These are phyloP conservation scores for Datura wrightii DNA, from an alignment of 257 asterid species.

Conservation along the genomic window DNA sequence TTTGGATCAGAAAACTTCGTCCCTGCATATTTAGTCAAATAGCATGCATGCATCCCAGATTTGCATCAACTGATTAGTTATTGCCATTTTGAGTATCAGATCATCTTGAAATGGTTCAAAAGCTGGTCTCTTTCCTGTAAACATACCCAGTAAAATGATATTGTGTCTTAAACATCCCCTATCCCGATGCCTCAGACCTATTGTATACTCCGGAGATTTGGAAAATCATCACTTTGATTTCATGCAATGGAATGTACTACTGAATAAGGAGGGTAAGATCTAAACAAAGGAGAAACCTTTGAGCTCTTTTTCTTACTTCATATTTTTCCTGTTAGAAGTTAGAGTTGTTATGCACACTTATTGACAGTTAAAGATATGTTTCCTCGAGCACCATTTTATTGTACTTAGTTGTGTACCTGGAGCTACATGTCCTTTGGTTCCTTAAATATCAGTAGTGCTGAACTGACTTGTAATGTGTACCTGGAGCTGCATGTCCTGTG, in stretches of 20 bases:
- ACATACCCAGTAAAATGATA: not conserved
- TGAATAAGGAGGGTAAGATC: not conserved
- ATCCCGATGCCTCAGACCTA: not conserved
- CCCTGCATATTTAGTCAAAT: not conserved
- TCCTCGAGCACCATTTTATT: not conserved
- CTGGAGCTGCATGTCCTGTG: not conserved
- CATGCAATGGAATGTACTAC: not conserved
- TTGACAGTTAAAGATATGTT: not conserved
- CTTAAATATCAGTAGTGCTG: constrained; percentile 15
- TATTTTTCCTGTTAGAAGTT: not conserved
- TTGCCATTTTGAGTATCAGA: not conserved
- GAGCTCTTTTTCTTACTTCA: not conserved
- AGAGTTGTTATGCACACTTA: no score
- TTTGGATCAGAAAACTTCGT: not conserved
- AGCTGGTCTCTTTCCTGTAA: not conserved
- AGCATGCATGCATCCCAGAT: not conserved
- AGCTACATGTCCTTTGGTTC: not conserved
- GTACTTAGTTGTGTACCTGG: not conserved
- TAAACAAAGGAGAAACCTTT: not conserved
- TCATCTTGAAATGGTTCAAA: not conserved
- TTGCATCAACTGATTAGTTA: not conserved
- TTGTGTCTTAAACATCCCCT: not conserved
- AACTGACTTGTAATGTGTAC: not conserved
- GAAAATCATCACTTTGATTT: not conserved
- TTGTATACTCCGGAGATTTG: not conserved